Evolutionary conservation across 345 rosid species (phyloP).

Genomic region (Salix arbutifolia): DNA sequence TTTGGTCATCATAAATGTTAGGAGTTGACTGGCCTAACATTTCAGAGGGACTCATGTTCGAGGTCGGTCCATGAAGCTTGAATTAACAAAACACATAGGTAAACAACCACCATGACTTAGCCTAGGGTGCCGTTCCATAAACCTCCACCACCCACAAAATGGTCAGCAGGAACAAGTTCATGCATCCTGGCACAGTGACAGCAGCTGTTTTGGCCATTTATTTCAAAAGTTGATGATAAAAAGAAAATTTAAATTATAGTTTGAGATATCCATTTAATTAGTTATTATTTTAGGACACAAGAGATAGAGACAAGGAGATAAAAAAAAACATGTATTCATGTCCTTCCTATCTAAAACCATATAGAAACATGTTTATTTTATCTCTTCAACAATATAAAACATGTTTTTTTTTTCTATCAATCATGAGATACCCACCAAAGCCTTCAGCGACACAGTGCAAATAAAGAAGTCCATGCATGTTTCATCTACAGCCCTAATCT

Average conservation of each 20-base stretch:
- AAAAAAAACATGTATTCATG: no score
- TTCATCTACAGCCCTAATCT: not conserved
- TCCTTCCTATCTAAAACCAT: no score
- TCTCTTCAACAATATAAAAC: no score
- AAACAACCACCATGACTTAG: not conserved
- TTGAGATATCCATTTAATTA: no score
- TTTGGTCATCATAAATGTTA: constrained; percentile 9
- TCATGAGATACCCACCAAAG: no score
- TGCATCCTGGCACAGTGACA: not conserved
- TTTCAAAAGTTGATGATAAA: not conserved
- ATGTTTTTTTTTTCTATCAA: no score
- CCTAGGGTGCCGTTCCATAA: not conserved
- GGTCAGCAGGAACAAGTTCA: not conserved
- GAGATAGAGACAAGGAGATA: no score
- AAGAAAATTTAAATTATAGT: not conserved
- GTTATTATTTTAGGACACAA: no score
- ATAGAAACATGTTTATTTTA: no score
- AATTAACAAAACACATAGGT: not conserved
- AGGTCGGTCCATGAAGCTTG: not conserved
- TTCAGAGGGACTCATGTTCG: constrained; percentile 5
- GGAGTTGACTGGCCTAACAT: constrained; percentile 25
- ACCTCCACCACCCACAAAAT: not conserved
- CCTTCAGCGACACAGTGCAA: not conserved
- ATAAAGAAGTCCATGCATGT: not conserved
- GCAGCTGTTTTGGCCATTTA: not conserved